phyloP scores from a whole-genome alignment of 2,329 filamentous ascomycete species.

The Trichophyton equinum region DNA sequence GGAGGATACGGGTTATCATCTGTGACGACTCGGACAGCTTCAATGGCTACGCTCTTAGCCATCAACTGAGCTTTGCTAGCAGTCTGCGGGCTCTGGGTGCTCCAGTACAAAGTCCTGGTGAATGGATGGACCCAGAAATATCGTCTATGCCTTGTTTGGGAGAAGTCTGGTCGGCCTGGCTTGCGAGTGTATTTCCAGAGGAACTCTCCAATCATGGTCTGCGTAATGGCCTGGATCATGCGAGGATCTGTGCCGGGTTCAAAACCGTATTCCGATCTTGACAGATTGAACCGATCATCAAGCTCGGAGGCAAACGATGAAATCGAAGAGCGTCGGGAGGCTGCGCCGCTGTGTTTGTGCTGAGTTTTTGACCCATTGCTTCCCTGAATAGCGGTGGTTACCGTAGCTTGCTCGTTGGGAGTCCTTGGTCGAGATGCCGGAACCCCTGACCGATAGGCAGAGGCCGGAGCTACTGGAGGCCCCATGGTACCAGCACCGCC shows the following conservation, averaged over 20 bases:
- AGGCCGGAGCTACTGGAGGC: slow-evolving; percentile 72
- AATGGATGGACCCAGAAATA: slow-evolving; percentile 99
- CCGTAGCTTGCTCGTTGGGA: slow-evolving; percentile 41
- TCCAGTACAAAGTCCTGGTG: slow-evolving; percentile 94
- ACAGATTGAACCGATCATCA: slow-evolving; percentile 77
- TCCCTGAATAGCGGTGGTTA: slow-evolving; percentile 19
- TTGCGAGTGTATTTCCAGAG: slow-evolving; percentile 98
- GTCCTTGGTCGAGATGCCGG: slow-evolving; percentile 46
- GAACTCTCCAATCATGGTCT: slow-evolving; percentile 99
- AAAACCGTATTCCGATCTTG: slow-evolving; percentile 47
- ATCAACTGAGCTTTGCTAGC: slow-evolving; percentile 65
- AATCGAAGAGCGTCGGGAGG: slow-evolving; percentile 65
- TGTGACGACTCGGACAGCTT: slow-evolving; percentile 78
- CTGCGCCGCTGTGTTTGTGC: slow-evolving; percentile 29
- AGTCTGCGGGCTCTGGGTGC: slow-evolving; percentile 69
- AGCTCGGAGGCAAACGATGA: slow-evolving; percentile 94
- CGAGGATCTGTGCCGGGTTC: slow-evolving; percentile 72
- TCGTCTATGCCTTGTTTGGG: slow-evolving; percentile 70
- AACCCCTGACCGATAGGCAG: slow-evolving; percentile 46
- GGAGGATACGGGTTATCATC: slow-evolving; percentile 95
- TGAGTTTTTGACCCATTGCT: slow-evolving; percentile 41
- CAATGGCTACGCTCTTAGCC: slow-evolving; percentile 84
- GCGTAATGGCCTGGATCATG: slow-evolving; percentile 98
- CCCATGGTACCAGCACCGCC: slow-evolving; percentile 51
- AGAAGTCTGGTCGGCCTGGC: slow-evolving; percentile 76